Evolutionary conservation across 345 rosid species (phyloP), one percentile per base, ranked within the genome.

Genomic region (Rhodamnia argentea): DNA sequence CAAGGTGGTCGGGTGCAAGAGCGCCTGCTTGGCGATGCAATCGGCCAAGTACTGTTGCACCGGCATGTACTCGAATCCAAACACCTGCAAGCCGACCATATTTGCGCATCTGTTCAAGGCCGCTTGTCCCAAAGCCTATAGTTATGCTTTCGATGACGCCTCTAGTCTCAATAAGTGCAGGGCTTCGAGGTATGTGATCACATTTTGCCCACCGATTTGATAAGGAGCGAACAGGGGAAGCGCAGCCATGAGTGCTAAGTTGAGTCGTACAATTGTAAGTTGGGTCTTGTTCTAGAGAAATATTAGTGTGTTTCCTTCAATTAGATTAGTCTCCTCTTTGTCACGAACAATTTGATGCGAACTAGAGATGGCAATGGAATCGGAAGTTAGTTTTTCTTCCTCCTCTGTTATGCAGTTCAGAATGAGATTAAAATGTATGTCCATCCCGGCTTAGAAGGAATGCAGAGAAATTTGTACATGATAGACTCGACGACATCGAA

Each of bases 21-120:
- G 92, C 87, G 92, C 92, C 23, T 90, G 92, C 53, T 75, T 90
- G 60, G 92, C 92, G n/a, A 85, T 88, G 90, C 90, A 89, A 64
- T 87, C 92, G 1, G 91, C 89, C 22, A 85, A 86, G 86, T 89
- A 89, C 32, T 90, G 92, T 60, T 90, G 92, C 59, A 90, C 92
- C 15, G 92, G 92, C 18, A 87, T 87, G 15, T 90, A 85, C 75
- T 83, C 88, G 13, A 87, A 85, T 29, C 92, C 90, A 5, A 85
- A 57, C 13, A 86, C 87, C 53, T 90, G 92, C 85, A 89, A 88
- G 83, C 92, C 92, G 15, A 87, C 92, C 4, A 40, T 88, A 42
- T 89, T 86, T 54, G 60, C 90, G 5, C 40, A 88, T 58, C 85
- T 89, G 37, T 90, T 90, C 81, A 90, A 90, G 88, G 92, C 91